Conservation (phyloP, 257 asterid species). For the Primulina huaijiensis region DNA sequence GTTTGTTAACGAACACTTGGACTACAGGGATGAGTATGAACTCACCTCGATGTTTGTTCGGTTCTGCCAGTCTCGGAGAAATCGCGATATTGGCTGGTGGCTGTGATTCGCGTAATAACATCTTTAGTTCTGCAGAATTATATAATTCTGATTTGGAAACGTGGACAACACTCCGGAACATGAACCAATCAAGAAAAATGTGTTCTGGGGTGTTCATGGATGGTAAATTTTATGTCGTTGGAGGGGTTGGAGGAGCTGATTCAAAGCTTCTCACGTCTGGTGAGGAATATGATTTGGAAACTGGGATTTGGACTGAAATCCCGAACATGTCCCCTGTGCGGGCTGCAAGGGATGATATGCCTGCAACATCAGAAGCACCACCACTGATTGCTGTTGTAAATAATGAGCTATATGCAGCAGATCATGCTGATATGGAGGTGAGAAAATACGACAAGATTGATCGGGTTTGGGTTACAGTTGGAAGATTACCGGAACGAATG, state of each 20-base stretch:
- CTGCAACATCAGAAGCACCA: constrained; percentile 76
- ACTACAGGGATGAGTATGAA: constrained; percentile 50
- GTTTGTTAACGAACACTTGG: constrained; percentile 62
- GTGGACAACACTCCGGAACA: constrained; percentile 64
- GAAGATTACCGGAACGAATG: constrained; percentile 72
- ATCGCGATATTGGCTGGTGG: constrained; percentile 94
- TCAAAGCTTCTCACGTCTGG: constrained; percentile 41
- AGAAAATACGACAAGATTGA: constrained; percentile 53
- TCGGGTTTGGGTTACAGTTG: constrained; percentile 51
- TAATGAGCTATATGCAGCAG: constrained; percentile 77
- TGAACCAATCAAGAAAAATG: constrained; percentile 80
- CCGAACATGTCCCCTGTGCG: constrained; percentile 83
- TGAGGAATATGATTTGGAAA: constrained; percentile 46
- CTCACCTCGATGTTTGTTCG: constrained; percentile 53
- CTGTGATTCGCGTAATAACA: constrained; percentile 45
- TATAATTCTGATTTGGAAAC: constrained; percentile 44
- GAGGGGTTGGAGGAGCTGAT: constrained; percentile 50
- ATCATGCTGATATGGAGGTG: constrained; percentile 76
- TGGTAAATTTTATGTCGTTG: constrained; percentile 64
- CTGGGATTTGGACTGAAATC: constrained; percentile 65
- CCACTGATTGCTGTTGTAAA: constrained; percentile 84
- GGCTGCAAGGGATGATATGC: constrained; percentile 48
- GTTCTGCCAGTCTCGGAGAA: constrained; percentile 86
- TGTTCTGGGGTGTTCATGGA: constrained; percentile 87
- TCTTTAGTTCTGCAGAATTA: constrained; percentile 58